Evolutionary conservation across 2,329 filamentous ascomycete genomes (phyloP).

Genomic region (Fusarium nelsonii): DNA sequence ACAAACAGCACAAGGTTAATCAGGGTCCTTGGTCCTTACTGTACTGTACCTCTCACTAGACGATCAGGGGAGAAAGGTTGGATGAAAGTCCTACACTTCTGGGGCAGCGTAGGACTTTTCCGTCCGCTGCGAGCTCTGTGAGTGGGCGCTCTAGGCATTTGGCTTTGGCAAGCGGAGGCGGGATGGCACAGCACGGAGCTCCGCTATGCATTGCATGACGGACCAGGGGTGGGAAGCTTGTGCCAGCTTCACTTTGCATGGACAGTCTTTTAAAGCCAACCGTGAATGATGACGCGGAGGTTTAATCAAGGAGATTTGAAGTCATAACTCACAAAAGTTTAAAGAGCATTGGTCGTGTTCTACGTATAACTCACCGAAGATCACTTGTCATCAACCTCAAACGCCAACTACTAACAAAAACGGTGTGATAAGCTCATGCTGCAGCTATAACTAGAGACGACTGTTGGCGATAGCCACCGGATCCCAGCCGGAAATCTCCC

Average conservation of each 20-base stretch:
- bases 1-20: constrained; percentile 11
- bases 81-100: constrained; percentile 35
- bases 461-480: constrained; percentile 28
- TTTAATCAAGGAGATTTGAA: not conserved
- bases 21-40: constrained; percentile 14
- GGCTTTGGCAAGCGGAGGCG: constrained; percentile 28
- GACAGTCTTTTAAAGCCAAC: constrained; percentile 14
- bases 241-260: constrained; percentile 37
- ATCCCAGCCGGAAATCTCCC: constrained; percentile 33
- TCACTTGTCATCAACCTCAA: constrained; percentile 42
- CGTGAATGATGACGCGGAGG: constrained; percentile 23
- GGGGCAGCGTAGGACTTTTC: constrained; percentile 40
- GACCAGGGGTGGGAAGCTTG: constrained; percentile 44
- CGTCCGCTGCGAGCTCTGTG: constrained; percentile 13
- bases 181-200: constrained; percentile 35
- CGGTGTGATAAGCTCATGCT: constrained; percentile 16
- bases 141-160: constrained; percentile 27
- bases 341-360: constrained; percentile 9
- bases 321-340: not conserved
- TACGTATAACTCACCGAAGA: constrained; percentile 7
- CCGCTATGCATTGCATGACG: constrained; percentile 43
- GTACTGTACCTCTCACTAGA: not conserved
- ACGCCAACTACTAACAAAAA: constrained; percentile 33
- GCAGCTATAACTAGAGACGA: constrained; percentile 5
- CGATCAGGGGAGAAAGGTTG: constrained; percentile 21